These are phyloP conservation scores for Isabelozyma gotoi DNA, from an alignment of 805 yeast genomes.

Conservation along the genomic window DNA sequence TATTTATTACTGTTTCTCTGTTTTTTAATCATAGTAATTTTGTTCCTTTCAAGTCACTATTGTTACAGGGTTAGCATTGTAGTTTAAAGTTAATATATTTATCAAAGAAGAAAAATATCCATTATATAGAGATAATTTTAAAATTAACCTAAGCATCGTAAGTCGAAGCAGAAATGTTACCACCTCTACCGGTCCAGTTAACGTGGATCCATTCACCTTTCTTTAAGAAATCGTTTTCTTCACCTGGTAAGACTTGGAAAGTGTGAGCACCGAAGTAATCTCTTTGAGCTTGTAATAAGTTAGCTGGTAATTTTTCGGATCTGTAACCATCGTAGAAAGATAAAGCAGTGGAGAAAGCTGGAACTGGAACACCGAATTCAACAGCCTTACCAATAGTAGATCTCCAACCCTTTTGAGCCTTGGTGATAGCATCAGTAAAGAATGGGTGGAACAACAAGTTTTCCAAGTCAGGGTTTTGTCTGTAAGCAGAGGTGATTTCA, in stretches of 20 bases:
- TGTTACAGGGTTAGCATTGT: neutral
- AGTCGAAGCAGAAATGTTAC: constrained; percentile 93
- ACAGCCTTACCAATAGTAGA: constrained; percentile 75
- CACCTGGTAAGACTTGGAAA: constrained; percentile 89
- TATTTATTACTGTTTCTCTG: neutral
- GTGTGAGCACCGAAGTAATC: constrained; percentile 99
- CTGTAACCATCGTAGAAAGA: constrained; percentile 99
- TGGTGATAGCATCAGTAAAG: constrained; percentile 86
- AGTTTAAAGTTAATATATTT: neutral
- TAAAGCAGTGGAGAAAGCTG: constrained; percentile 96
- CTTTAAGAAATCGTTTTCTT: constrained; percentile 74
- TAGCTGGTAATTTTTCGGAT: constrained; percentile 93
- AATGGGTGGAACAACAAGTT: constrained; percentile 94
- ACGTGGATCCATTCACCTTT: constrained; percentile 83
- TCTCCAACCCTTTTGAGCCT: constrained; percentile 98
- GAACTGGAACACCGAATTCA: constrained; percentile 90
- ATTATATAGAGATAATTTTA: neutral
- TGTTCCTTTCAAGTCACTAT: neutral
- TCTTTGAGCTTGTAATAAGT: constrained; percentile 98
- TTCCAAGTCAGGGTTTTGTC: constrained; percentile 89
- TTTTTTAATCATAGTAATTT: neutral
- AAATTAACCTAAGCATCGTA: constrained; percentile 72
- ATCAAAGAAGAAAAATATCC: constrained; percentile 1
- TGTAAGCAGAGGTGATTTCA: constrained; percentile 95
- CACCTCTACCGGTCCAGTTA: constrained; percentile 99